A percentile compares a stretch with the other conserved stretches of the same genome.
phyloP scores from a whole-genome alignment of 768 basidiomycete genomes.

The Sistotremastrum niveocremeum region DNA sequence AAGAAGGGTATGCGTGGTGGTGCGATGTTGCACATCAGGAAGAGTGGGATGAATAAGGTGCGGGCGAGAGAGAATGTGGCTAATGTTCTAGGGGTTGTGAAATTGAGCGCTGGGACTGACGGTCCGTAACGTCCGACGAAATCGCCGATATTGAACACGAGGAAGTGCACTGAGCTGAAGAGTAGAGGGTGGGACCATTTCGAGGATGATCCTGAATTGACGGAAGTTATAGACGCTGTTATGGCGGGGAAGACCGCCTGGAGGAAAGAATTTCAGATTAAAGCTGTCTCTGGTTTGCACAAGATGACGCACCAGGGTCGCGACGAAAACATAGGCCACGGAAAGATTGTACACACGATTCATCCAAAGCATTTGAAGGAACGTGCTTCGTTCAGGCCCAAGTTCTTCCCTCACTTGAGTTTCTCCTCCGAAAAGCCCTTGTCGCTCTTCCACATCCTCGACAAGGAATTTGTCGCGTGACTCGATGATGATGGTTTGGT shows the following conservation, averaged over 20 bases:
- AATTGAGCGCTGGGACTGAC: constrained; percentile 44
- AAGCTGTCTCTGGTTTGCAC: neutral
- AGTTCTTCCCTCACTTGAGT: constrained; percentile 1
- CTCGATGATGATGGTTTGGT: constrained; percentile 43
- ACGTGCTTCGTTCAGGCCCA: too few relatives aligned
- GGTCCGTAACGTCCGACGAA: constrained; percentile 57
- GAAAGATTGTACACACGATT: constrained; percentile 63
- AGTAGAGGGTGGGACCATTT: constrained; percentile 57
- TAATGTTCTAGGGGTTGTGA: constrained; percentile 58
- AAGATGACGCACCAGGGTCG: constrained; percentile 53
- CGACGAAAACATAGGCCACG: constrained; percentile 59
- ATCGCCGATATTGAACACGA: constrained; percentile 64
- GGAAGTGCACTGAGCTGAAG: constrained; percentile 67
- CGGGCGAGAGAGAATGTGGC: constrained; percentile 51
- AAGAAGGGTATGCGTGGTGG: constrained; percentile 36
- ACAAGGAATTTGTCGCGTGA: constrained; percentile 14
- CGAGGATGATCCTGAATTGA: constrained; percentile 30
- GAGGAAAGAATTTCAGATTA: neutral
- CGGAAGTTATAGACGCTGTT: constrained; percentile 61
- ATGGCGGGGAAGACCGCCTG: constrained; percentile 84
- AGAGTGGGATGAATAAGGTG: constrained; percentile 72
- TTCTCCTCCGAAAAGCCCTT: constrained; percentile 22
- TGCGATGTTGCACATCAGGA: constrained; percentile 81
- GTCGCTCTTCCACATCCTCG: constrained; percentile 19
- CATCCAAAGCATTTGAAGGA: constrained; percentile 6